These are phyloP conservation scores for Ilyonectria destructans DNA, from an alignment of 2,329 filamentous ascomycete genomes.

Conservation along the genomic window DNA sequence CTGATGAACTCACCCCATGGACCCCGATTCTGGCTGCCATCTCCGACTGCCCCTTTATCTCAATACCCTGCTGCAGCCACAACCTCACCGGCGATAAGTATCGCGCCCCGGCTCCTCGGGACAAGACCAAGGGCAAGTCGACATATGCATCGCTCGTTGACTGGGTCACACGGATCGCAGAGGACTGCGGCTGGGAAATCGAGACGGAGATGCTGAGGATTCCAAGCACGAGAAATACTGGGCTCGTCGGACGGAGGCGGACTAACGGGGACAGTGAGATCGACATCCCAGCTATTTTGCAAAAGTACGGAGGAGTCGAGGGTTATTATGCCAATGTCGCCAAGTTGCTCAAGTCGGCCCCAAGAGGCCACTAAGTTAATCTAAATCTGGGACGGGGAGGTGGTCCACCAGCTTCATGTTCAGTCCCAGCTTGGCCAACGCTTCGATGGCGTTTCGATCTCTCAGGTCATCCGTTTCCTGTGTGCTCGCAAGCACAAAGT, in stretches of 20 bases:
- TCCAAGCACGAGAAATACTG: conserved; percentile 91
- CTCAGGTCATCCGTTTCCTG: conserved; percentile 11
- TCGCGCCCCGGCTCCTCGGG: conserved; percentile 74
- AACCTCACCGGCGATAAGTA: conserved; percentile 83
- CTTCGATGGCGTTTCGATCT: conserved; percentile 19
- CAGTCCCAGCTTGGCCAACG: conserved; percentile 14
- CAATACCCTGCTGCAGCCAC: conserved; percentile 97
- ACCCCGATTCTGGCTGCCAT: conserved; percentile 89
- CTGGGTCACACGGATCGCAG: conserved; percentile 81
- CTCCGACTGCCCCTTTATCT: conserved; percentile 86
- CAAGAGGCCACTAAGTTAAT: conserved; percentile 43
- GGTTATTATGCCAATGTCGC: conserved; percentile 74
- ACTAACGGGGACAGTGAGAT: conserved; percentile 49
- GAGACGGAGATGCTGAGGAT: conserved; percentile 93
- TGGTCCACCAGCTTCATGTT: conserved; percentile 5
- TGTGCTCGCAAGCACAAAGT: conserved; percentile 23
- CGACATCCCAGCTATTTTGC: conserved; percentile 63
- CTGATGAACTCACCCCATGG: conserved; percentile 96
- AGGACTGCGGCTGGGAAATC: conserved; percentile 80
- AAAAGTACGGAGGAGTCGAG: conserved; percentile 69
- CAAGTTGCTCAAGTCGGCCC: conserved; percentile 69
- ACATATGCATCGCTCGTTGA: conserved; percentile 88
- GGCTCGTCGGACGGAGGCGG: conserved; percentile 78
- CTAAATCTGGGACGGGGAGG: conserved; percentile 6
- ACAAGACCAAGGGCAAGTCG: conserved; percentile 70